Base-by-base conservation (phyloP, 495 filamentous ascomycete genomes). In the Penicillium arizonense region DNA sequence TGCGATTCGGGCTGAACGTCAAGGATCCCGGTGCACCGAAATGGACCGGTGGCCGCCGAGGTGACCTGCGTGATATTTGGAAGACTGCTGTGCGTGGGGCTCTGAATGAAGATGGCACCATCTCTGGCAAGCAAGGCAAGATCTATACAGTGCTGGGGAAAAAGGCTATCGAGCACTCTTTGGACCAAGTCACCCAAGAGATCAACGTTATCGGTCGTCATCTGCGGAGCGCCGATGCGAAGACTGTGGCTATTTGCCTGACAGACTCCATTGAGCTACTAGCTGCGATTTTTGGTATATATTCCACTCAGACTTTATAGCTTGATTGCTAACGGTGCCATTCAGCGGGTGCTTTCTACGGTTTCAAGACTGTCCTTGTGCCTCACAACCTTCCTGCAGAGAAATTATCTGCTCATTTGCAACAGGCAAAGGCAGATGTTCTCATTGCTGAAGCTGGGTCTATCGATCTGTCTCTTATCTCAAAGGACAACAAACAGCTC, bases 51-150 rank as follows among this genome's bases (percentile, higher is more conserved):
- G 92, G 92, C 18, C 82, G 87, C 57, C 85, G 94, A 66, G 94
- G 94, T 14, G 94, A 99, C 57, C 76, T 99, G 50, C 82, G 94
- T 41, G 94, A 99, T 68, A 77, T 99, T 41, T 99, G 94, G 94
- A 86, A 85, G 50, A 77, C 84, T 62, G 89, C 87, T 36, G 71
- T 87, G 13, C 78, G 78, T 36, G 89, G 89, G 35, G 72, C 75
- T 4, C 68, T 80, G 24, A 81, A 86, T 46, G 77, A 79, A 20
- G 82, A 85, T 32, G 83, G 84, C 12, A 71, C 77, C 18, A 58
- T 72, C 33, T 75, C 81, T n/a, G 80, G 82, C 38, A 77, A 82
- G 43, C 82, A 81, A 57, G 89, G 90, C 41, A 88, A 84, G 63
- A 83, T 99, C 44, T 71, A 91, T 39, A 96, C 89, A 1, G 84